Conservation (phyloP, 768 basidiomycete species). For the Podaxis sp. region DNA sequence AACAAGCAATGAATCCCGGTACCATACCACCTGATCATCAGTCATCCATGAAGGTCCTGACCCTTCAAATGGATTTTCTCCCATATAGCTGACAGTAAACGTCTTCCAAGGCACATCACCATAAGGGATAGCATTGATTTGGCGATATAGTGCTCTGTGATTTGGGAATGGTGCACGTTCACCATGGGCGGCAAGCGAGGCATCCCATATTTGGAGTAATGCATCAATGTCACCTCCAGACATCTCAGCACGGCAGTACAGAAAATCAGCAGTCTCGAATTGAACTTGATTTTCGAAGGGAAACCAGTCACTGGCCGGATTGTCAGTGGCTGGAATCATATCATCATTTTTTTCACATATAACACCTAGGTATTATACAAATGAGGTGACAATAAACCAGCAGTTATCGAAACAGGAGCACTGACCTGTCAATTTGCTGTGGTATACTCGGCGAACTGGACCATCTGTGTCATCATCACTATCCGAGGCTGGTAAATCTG, state of each 20-base stretch:
- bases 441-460: no score
- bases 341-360: no score
- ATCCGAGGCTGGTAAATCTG: no score
- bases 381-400: no score
- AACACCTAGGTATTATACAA: no score
- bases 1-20: slow-evolving; percentile 23
- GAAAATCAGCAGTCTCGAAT: slow-evolving; percentile 19
- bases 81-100: slow-evolving; percentile 26
- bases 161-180: slow-evolving; percentile 28
- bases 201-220: slow-evolving; percentile 25
- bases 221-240: slow-evolving; percentile 22
- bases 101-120: slow-evolving; percentile 36
- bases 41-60: slow-evolving; percentile 30
- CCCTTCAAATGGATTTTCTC: slow-evolving; percentile 12
- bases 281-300: slow-evolving; percentile 17
- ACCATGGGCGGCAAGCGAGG: slow-evolving; percentile 12
- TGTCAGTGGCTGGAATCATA: no score
- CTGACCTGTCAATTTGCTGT: no score
- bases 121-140: slow-evolving; percentile 32
- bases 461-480: no score
- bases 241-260: slow-evolving; percentile 19
- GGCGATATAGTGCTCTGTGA: slow-evolving; percentile 27
- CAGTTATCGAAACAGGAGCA: no score
- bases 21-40: slow-evolving; percentile 20
- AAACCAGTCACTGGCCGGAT: slow-evolving; percentile 4